Conservation (phyloP, 2,329 filamentous ascomycete genomes). For the Colletotrichum tropicale region DNA sequence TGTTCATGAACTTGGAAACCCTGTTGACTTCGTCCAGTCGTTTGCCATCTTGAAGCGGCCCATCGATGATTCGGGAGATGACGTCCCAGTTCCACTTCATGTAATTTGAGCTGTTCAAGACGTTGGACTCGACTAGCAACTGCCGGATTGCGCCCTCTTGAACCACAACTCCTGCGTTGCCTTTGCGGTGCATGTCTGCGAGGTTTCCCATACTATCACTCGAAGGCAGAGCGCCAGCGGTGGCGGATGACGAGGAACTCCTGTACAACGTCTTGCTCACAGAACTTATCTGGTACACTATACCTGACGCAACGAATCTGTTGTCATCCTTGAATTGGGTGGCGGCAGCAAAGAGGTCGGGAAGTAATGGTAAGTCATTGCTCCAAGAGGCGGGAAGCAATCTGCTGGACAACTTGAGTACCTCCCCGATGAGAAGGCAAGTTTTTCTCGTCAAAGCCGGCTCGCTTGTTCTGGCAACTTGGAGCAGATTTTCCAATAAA, state of each 20-base stretch:
- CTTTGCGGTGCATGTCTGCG: slow-evolving; percentile 63
- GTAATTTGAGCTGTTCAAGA: slow-evolving; percentile 88
- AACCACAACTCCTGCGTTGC: slow-evolving; percentile 48
- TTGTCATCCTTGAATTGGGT: slow-evolving; percentile 73
- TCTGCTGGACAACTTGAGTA: slow-evolving; percentile 86
- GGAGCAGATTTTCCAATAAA: slow-evolving; percentile 65
- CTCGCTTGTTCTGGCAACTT: slow-evolving; percentile 71
- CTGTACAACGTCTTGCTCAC: slow-evolving; percentile 92
- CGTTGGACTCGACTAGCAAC: slow-evolving; percentile 76
- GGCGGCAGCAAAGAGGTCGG: slow-evolving; percentile 81
- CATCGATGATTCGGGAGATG: slow-evolving; percentile 89
- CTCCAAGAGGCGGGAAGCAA: slow-evolving; percentile 84
- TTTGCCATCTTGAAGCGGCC: slow-evolving; percentile 88
- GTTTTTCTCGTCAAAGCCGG: slow-evolving; percentile 82
- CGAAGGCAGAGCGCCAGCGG: slow-evolving; percentile 40
- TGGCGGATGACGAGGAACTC: slow-evolving; percentile 57
- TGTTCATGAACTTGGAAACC: slow-evolving; percentile 94
- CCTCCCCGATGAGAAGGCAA: slow-evolving; percentile 87
- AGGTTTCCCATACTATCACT: slow-evolving; percentile 52
- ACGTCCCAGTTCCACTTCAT: slow-evolving; percentile 98
- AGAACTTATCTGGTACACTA: slow-evolving; percentile 97
- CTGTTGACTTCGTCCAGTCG: slow-evolving; percentile 92
- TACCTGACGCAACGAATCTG: slow-evolving; percentile 82
- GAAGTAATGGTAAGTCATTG: slow-evolving; percentile 83
- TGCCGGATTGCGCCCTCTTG: slow-evolving; percentile 70